Evolutionary conservation across 1,139 yeast species (phyloP).

Genomic region (Zygotorulaspora mrakii): DNA sequence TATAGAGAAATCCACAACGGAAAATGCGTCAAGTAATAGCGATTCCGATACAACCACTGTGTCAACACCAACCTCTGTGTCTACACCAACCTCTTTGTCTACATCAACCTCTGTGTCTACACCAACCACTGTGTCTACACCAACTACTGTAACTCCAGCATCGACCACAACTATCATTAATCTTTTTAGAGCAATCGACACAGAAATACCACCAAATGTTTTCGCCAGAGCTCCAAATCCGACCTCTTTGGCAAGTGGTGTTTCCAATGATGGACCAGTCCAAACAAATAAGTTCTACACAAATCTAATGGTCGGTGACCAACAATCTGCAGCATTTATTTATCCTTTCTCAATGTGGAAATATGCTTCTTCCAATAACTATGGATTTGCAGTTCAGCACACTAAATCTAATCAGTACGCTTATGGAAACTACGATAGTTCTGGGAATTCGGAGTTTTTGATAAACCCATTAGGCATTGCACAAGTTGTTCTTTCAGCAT

Average conservation of each 20-base stretch:
- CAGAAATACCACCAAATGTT: constrained; percentile 46
- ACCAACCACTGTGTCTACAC: background rate
- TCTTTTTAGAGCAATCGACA: constrained; percentile 50
- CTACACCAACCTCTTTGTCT: background rate
- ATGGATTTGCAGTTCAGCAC: constrained; percentile 62
- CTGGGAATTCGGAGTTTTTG: constrained; percentile 43
- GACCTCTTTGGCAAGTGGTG: constrained; percentile 47
- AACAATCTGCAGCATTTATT: constrained; percentile 48
- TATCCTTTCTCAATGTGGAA: constrained; percentile 65
- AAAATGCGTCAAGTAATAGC: background rate
- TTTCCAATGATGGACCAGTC: constrained; percentile 45
- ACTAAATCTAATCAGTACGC: constrained; percentile 47
- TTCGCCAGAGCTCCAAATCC: constrained; percentile 49
- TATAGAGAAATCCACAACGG: background rate
- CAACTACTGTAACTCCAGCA: background rate
- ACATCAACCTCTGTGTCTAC: too few relatives aligned
- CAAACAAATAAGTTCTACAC: constrained; percentile 72
- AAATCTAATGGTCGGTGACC: constrained; percentile 55
- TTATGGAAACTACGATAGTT: constrained; percentile 40
- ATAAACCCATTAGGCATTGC: constrained; percentile 53
- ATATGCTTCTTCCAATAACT: constrained; percentile 40
- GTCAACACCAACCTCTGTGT: background rate
- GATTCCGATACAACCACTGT: background rate
- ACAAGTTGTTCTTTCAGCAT: constrained; percentile 54
- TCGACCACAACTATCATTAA: constrained; percentile 21